Evolutionary conservation across 768 basidiomycete species (phyloP).

Genomic region (Russula sp.): DNA sequence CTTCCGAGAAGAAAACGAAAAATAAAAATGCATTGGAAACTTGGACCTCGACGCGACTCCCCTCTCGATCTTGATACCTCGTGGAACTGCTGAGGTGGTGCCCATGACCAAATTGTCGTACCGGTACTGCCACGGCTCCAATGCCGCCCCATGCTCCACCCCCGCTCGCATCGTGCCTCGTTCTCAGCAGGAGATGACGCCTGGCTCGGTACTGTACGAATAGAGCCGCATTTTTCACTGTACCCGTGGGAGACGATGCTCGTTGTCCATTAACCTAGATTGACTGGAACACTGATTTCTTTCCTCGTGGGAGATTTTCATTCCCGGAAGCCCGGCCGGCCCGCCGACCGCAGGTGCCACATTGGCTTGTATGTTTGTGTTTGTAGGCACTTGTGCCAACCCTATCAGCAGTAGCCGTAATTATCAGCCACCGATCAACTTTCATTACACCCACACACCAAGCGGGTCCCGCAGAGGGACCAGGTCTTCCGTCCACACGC

Average conservation of each 20-base stretch:
- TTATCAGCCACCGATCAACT: too few relatives aligned
- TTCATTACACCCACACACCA: too few relatives aligned
- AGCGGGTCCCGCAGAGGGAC: too few relatives aligned
- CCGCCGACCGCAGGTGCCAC: neutral
- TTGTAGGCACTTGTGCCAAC: too few relatives aligned
- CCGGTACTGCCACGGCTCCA: neutral
- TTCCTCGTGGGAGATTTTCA: neutral
- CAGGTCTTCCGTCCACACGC: too few relatives aligned
- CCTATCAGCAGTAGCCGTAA: too few relatives aligned
- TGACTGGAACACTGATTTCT: neutral
- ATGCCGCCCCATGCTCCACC: neutral
- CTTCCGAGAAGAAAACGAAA: conserved; percentile 24
- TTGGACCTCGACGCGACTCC: conserved; percentile 18
- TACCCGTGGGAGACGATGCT: neutral
- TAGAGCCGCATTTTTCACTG: neutral
- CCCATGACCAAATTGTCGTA: conserved; percentile 15
- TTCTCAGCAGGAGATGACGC: neutral
- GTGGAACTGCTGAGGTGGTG: conserved; percentile 23
- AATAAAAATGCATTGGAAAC: conserved; percentile 22
- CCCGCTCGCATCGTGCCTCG: neutral
- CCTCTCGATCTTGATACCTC: conserved; percentile 28
- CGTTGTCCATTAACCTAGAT: neutral
- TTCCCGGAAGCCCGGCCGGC: neutral
- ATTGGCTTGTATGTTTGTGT: too few relatives aligned
- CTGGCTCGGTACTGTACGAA: neutral